Conservation (phyloP, 73 alveolate genomes). For the Paramecium caudatum region DNA sequence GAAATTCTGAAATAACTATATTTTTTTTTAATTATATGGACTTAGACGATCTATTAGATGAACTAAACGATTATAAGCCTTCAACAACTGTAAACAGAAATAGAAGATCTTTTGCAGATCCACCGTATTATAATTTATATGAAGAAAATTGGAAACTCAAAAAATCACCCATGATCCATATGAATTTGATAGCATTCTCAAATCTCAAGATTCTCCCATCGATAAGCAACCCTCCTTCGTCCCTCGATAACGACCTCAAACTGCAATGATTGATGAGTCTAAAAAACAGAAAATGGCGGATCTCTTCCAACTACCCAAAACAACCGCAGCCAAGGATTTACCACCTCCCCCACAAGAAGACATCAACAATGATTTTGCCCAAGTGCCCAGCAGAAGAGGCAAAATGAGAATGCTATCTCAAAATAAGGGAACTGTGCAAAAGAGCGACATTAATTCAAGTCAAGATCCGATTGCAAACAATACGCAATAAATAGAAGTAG, state of each 20-base stretch:
- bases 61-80: neutral
- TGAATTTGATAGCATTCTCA: slow-evolving; percentile 17
- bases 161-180: slow-evolving; percentile 8
- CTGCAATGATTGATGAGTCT: slow-evolving; percentile 6
- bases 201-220: slow-evolving; percentile 34
- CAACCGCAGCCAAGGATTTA: neutral
- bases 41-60: neutral
- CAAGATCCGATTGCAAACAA: slow-evolving; percentile 6
- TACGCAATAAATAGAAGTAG: slow-evolving; percentile 25
- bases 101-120: slow-evolving; percentile 12
- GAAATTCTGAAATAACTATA: neutral
- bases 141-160: slow-evolving; percentile 38
- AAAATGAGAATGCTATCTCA: neutral
- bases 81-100: neutral
- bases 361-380: neutral
- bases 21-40: slow-evolving; percentile 21
- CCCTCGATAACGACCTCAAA: neutral
- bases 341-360: slow-evolving; percentile 36
- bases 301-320: slow-evolving; percentile 21
- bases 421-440: neutral
- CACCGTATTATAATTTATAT: slow-evolving; percentile 14
- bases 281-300: slow-evolving; percentile 51
- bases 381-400: slow-evolving; percentile 4
- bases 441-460: slow-evolving; percentile 51
- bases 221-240: slow-evolving; percentile 19